These are phyloP conservation scores for Cladosporium sp. DNA, from an alignment of 2,329 filamentous ascomycete species.

Conservation along the genomic window DNA sequence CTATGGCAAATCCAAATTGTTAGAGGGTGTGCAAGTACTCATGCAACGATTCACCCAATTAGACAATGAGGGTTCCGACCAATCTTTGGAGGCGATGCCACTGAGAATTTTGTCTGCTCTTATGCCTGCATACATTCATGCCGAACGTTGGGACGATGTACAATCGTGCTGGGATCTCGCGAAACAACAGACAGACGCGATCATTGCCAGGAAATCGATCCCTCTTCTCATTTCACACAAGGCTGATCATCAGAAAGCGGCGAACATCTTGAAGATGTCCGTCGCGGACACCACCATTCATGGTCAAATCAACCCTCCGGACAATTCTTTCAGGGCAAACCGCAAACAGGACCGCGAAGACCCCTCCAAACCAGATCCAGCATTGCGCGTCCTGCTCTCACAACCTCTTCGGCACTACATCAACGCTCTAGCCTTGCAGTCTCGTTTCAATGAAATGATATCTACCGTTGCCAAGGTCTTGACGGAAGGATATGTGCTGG, in stretches of 20 bases:
- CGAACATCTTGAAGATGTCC: conserved; percentile 1
- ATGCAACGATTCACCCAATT: conserved; percentile 48
- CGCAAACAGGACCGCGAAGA: background rate
- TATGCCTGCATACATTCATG: conserved; percentile 61
- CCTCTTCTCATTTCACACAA: background rate
- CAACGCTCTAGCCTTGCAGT: conserved; percentile 47
- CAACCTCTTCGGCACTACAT: conserved; percentile 50
- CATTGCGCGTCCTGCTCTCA: conserved; percentile 36
- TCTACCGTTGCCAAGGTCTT: conserved; percentile 53
- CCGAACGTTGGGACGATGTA: conserved; percentile 56
- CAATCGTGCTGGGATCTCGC: conserved; percentile 62
- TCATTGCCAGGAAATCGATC: background rate
- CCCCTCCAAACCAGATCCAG: background rate
- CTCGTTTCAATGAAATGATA: conserved; percentile 37
- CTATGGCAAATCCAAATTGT: conserved; percentile 44
- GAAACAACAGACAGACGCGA: conserved; percentile 46
- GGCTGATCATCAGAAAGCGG: background rate
- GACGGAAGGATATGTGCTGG: conserved; percentile 64
- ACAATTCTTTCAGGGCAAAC: background rate
- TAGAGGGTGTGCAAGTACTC: conserved; percentile 41
- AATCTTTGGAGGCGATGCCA: conserved; percentile 35
- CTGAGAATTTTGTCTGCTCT: conserved; percentile 57
- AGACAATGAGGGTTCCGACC: background rate
- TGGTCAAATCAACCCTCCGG: background rate
- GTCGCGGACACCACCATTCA: background rate